These are phyloP conservation scores for Galerina marginata DNA, from an alignment of 768 basidiomycete genomes.

Conservation along the genomic window DNA sequence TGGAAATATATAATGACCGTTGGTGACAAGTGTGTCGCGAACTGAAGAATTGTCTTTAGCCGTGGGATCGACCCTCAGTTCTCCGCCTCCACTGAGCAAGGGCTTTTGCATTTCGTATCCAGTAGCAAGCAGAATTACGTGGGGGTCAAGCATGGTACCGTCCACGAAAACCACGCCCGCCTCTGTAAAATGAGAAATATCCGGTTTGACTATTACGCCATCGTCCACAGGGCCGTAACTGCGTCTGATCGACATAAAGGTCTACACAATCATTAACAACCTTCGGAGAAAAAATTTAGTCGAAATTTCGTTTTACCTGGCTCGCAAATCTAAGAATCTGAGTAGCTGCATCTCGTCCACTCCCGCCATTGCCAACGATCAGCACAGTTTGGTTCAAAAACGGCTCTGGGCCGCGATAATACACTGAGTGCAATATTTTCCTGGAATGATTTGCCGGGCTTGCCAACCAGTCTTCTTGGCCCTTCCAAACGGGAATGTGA, in stretches of 20 bases:
- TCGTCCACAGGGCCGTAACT: slow-evolving; percentile 22
- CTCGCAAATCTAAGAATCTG: slow-evolving; percentile 46
- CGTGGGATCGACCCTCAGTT: slow-evolving; percentile 34
- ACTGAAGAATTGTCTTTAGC: slow-evolving; percentile 33
- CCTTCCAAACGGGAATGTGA: slow-evolving; percentile 47
- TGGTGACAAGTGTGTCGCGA: slow-evolving; percentile 44
- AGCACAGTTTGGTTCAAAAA: slow-evolving; percentile 51
- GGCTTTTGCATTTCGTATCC: slow-evolving; percentile 61
- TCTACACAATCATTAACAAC: slow-evolving; percentile 13
- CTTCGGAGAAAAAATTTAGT: neutral
- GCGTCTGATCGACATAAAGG: slow-evolving; percentile 39
- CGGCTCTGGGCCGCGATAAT: slow-evolving; percentile 51
- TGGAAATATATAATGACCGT: slow-evolving; percentile 60
- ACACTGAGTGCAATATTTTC: slow-evolving; percentile 57
- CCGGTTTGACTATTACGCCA: slow-evolving; percentile 44
- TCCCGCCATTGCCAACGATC: slow-evolving; percentile 51
- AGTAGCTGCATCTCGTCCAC: slow-evolving; percentile 51
- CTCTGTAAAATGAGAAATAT: slow-evolving; percentile 53
- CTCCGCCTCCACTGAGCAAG: slow-evolving; percentile 42
- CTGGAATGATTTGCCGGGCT: slow-evolving; percentile 30
- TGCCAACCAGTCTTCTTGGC: slow-evolving; percentile 54
- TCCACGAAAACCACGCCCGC: slow-evolving; percentile 52
- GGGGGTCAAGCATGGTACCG: slow-evolving; percentile 46
- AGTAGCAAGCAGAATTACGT: slow-evolving; percentile 56
- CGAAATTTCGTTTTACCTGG: slow-evolving; percentile 37